Evolutionary conservation across 1,139 yeast genomes (phyloP), one percentile per base, ranked within the genome.

Genomic region (Pichia sp.): DNA sequence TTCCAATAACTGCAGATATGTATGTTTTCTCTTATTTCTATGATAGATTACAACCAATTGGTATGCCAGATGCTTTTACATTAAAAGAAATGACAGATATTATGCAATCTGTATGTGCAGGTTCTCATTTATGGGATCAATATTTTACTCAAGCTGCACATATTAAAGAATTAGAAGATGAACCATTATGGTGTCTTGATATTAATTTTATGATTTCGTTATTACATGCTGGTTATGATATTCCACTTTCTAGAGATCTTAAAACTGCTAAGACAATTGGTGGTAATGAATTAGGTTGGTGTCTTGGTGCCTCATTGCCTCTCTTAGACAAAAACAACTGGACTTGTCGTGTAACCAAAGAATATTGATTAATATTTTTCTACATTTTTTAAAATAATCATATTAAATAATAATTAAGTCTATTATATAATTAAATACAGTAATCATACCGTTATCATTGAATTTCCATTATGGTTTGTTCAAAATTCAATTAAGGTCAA

Each of bases 281-380:
- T 49, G 80, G 81, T 59, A 89, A 87, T 59, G 98, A 92, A 67
- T 73, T 92, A 43, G 98, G 97, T 31, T 92, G 99, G 99, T 92
- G 98, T 69, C 73, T 92, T 51, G 99, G 99, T 55, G 98, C 98
- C 3, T 87, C 97, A 1, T 73, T 92, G 58, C 97, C 97, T 4
- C 70, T 92, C 55, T 71, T 92, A 55, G 92, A 86, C 52, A 70
- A 73, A 51, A 69, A 76, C 12, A 80, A 79, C 45, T 87, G 96
- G 96, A 74, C 69, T 46, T 89, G 96, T 68, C 77, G 71, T 57
- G 68, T 72, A 24, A 41, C 54, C 30, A 57, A 58, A 42, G 62
- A 54, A 12, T 43, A 47, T 23, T 57, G 16, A 16, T 16, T 16
- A 16, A 16, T 16, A 16, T 16, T 16, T 16, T 16, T 16, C 16